A percentile compares a stretch with the other conserved stretches of the same genome.
Conservation (phyloP, 1,139 yeast genomes). For the Wickerhamomyces sp. region DNA sequence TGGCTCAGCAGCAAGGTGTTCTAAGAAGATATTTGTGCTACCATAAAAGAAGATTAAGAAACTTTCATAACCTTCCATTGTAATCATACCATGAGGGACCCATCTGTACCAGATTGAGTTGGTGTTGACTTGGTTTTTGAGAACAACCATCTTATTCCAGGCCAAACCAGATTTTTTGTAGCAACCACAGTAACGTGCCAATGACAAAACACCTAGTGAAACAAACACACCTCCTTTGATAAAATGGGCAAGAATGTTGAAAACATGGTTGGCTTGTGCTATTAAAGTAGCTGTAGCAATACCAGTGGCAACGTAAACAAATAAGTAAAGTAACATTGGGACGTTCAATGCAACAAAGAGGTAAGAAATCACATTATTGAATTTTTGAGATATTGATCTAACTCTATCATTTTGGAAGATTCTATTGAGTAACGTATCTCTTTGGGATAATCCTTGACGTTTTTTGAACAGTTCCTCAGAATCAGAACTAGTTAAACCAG, state of each 20-base stretch:
- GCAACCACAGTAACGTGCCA: slow-evolving; percentile 85
- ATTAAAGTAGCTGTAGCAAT: slow-evolving; percentile 65
- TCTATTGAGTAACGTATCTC: slow-evolving; percentile 30
- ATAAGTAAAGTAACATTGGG: slow-evolving; percentile 58
- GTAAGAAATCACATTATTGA: slow-evolving; percentile 35
- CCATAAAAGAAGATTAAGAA: slow-evolving; percentile 83
- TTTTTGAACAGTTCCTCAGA: not conserved
- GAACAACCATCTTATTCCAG: slow-evolving; percentile 66
- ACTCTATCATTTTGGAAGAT: slow-evolving; percentile 30
- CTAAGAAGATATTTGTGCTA: slow-evolving; percentile 79
- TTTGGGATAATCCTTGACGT: slow-evolving; percentile 6
- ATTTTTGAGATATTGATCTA: slow-evolving; percentile 29
- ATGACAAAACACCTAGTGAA: slow-evolving; percentile 64
- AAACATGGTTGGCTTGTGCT: slow-evolving; percentile 64
- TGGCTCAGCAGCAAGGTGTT: slow-evolving; percentile 72
- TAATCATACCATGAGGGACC: slow-evolving; percentile 49
- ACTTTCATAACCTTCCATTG: slow-evolving; percentile 86
- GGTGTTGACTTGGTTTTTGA: slow-evolving; percentile 27
- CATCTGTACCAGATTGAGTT: slow-evolving; percentile 34
- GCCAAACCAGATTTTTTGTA: slow-evolving; percentile 79
- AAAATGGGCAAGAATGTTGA: slow-evolving; percentile 87
- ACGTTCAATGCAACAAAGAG: slow-evolving; percentile 56
- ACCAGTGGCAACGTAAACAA: slow-evolving; percentile 68
- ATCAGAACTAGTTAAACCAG: not conserved
- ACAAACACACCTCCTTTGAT: slow-evolving; percentile 94